phyloP scores from a whole-genome alignment of 2,329 filamentous ascomycete genomes.

The Geosmithia putterillii region DNA sequence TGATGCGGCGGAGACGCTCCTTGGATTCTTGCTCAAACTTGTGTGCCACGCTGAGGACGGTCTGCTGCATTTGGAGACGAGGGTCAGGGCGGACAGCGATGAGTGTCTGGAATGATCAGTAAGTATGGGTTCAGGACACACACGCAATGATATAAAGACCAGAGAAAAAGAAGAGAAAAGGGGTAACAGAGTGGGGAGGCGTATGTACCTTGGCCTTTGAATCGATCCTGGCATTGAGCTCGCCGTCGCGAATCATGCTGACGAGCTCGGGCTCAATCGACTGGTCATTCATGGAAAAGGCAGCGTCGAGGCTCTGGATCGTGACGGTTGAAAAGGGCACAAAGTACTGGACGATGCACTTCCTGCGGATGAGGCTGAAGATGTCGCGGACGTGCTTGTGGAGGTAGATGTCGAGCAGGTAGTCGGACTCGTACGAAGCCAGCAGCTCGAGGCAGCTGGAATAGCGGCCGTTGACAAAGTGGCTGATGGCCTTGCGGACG shows the following conservation, averaged over 20 bases:
- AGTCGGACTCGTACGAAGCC: slow-evolving; percentile 71
- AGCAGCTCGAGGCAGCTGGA: slow-evolving; percentile 72
- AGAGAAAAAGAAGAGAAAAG: neutral
- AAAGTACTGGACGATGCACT: slow-evolving; percentile 90
- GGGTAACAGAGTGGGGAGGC: slow-evolving; percentile 1
- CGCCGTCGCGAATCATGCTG: slow-evolving; percentile 60
- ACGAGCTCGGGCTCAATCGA: slow-evolving; percentile 65
- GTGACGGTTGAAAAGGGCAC: slow-evolving; percentile 82
- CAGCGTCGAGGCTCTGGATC: slow-evolving; percentile 61
- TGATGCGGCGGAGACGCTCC: slow-evolving; percentile 66
- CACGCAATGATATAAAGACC: neutral
- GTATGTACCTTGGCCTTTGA: slow-evolving; percentile 58
- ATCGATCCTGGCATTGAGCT: slow-evolving; percentile 71
- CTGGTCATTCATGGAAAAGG: slow-evolving; percentile 55
- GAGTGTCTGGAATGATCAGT: slow-evolving; percentile 40
- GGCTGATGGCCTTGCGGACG: slow-evolving; percentile 77
- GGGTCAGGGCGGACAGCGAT: slow-evolving; percentile 57
- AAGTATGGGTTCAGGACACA: neutral
- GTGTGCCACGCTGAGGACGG: slow-evolving; percentile 54
- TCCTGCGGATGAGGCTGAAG: slow-evolving; percentile 66
- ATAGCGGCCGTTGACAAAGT: slow-evolving; percentile 87
- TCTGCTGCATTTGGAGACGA: slow-evolving; percentile 56
- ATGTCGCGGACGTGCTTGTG: slow-evolving; percentile 59
- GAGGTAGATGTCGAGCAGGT: slow-evolving; percentile 80
- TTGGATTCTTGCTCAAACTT: slow-evolving; percentile 65